Percentiles rank a stretch among this genome's conserved stretches.
Conservation (phyloP, 768 basidiomycete species). For the Hygrophorus pudorinus region DNA sequence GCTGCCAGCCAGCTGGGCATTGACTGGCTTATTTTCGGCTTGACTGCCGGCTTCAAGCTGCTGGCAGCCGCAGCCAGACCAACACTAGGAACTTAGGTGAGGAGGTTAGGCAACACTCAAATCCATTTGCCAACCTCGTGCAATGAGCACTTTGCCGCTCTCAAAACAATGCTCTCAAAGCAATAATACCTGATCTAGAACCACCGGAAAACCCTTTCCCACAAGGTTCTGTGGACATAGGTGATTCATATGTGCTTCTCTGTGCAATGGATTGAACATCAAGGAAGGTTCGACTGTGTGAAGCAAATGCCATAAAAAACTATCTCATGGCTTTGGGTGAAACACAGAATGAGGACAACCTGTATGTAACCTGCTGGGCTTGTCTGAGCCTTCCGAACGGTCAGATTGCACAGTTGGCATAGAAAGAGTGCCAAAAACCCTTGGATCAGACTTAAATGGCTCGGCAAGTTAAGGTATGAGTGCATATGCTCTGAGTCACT, state of each 20-base stretch:
- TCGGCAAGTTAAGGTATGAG: conserved; percentile 1
- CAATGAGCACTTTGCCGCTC: conserved; percentile 6
- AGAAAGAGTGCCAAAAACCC: conserved; percentile 9
- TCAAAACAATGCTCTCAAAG: conserved; percentile 1
- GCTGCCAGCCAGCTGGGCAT: too few species aligned
- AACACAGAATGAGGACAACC: not conserved
- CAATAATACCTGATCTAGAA: conserved; percentile 9
- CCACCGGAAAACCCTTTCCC: conserved; percentile 14
- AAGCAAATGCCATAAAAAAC: not conserved
- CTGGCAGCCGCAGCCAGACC: too few species aligned
- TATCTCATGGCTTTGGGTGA: not conserved
- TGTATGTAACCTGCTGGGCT: conserved; percentile 11
- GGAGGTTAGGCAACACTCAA: conserved; percentile 13
- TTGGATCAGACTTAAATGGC: not conserved
- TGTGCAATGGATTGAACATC: conserved; percentile 1
- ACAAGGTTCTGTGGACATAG: conserved; percentile 1
- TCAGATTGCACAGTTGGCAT: conserved; percentile 13
- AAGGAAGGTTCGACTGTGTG: not conserved
- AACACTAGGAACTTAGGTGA: conserved; percentile 13
- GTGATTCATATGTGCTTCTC: not conserved
- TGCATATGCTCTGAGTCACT: too few species aligned
- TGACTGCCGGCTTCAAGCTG: too few species aligned
- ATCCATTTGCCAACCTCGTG: conserved; percentile 13
- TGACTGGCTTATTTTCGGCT: too few species aligned
- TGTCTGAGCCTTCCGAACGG: conserved; percentile 15